Evolutionary conservation across 176 grass and related monocot species (phyloP).

Genomic region (Leersia perrieri): DNA sequence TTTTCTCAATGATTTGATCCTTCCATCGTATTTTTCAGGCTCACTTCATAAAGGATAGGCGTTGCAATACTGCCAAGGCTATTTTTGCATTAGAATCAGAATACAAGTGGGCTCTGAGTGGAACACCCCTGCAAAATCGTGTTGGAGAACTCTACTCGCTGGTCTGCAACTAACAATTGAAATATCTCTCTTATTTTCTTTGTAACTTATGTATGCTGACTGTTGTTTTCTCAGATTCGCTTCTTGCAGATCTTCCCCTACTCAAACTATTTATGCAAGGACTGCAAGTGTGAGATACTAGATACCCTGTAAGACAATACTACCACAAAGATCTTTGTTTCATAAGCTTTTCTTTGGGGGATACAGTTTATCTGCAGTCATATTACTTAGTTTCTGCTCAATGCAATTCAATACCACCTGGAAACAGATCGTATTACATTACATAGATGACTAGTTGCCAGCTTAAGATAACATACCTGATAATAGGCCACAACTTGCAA

Average conservation of each 20-base stretch:
- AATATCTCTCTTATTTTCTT: slow-evolving; percentile 6
- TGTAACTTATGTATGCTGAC: slow-evolving; percentile 30
- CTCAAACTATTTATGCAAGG: slow-evolving; percentile 94
- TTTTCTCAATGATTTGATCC: slow-evolving; percentile 5
- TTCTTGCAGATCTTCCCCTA: slow-evolving; percentile 95
- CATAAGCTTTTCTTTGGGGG: background rate
- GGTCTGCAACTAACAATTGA: slow-evolving; percentile 44
- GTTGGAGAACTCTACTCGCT: slow-evolving; percentile 98
- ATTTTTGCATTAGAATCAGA: slow-evolving; percentile 78
- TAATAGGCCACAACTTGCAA: background rate
- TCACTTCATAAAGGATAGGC: slow-evolving; percentile 93
- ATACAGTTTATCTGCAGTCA: background rate
- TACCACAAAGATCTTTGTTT: background rate
- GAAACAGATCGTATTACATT: background rate
- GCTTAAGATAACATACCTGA: slow-evolving; percentile 6
- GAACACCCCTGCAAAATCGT: slow-evolving; percentile 95
- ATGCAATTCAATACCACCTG: background rate
- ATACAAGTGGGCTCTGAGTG: slow-evolving; percentile 96
- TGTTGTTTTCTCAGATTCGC: slow-evolving; percentile 65
- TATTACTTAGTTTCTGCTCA: background rate
- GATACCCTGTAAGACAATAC: slow-evolving; percentile 57
- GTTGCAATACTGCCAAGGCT: slow-evolving; percentile 81
- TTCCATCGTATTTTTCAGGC: slow-evolving; percentile 56
- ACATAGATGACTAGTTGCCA: background rate
- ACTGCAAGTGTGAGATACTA: slow-evolving; percentile 74